Base-by-base conservation (phyloP, 805 yeast genomes). In the Barnettozyma sucrosica region DNA sequence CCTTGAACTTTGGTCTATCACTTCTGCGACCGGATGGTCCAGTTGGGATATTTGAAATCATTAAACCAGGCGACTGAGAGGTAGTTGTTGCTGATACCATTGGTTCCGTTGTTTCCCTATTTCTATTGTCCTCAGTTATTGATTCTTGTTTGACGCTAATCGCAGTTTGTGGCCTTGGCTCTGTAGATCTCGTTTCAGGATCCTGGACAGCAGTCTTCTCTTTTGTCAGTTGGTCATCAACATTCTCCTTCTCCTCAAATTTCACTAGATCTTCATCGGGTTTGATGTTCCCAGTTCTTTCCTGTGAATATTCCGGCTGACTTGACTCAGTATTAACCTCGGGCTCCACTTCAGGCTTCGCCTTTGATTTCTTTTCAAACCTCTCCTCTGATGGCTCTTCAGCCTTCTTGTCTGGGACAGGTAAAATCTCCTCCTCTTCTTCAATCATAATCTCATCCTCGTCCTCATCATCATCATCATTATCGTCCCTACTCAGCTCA, bases 351-450 rank as follows among this genome's bases (percentile, higher is more conserved):
- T 14, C 51, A 45, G 36, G 40, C 48, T 34, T 34, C 48, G 19
- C 46, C 44, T 26, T 39, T 18, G 41, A 24, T 34, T 25, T 16
- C 39, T 11, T 36, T 43, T 16, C 36, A 14, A 23, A 11, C 45
- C n/a, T 44, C 46, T 13, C 36, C 41, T 32, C 47, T 47, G 16
- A 13, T 3, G 32, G 3, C 23, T 45, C 44, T n/a, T 42, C 43
- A 23, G 36, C 43, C 43, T 50, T 53, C 24, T 32, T 44, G 51
- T 55, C 46, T 57, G 19, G 18, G 8, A 13, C 21, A 8, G 21
- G 25, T 13, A 57, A 26, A 55, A 43, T 32, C 33, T 58, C 59
- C 1, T 48, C 47, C 44, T 62, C 53, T 34, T 61, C 61, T 37
- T 57, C 56, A 20, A 59, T 62, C 41, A 56, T 60, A 2, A 49